Conservation (phyloP, 139 green algal species). For the Chlorella sp. region DNA sequence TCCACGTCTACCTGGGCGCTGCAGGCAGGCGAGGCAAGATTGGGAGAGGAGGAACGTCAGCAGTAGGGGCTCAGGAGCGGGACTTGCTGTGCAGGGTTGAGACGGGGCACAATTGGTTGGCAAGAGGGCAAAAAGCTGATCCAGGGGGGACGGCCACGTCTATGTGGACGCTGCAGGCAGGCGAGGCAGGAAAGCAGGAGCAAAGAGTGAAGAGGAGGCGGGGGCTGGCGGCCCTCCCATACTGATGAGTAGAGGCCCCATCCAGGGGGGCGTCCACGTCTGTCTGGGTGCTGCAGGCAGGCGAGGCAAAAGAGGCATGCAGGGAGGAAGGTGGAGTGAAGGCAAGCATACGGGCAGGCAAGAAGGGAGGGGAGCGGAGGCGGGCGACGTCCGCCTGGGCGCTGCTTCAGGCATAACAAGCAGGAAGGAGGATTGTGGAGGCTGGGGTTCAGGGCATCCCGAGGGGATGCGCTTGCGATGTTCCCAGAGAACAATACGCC, state of each 20-base stretch:
- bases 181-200: neutral
- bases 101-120: neutral
- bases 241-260: conserved; percentile 63
- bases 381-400: no score
- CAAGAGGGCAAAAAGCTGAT: conserved; percentile 73
- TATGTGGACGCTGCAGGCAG: conserved; percentile 63
- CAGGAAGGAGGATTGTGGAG: no score
- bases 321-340: no score
- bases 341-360: neutral
- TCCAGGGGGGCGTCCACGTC: conserved; percentile 78
- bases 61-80: neutral
- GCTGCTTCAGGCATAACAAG: no score
- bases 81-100: neutral
- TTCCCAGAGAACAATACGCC: no score
- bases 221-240: conserved; percentile 79
- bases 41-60: neutral
- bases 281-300: conserved; percentile 63
- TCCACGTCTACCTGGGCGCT: conserved; percentile 72
- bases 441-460: no score
- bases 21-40: neutral
- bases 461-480: no score
- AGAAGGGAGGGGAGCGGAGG: no score
- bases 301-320: neutral
- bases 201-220: neutral
- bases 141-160: conserved; percentile 74